Base-by-base conservation (phyloP, 148 eudicot genomes). In the Chenopodium suecicum region DNA sequence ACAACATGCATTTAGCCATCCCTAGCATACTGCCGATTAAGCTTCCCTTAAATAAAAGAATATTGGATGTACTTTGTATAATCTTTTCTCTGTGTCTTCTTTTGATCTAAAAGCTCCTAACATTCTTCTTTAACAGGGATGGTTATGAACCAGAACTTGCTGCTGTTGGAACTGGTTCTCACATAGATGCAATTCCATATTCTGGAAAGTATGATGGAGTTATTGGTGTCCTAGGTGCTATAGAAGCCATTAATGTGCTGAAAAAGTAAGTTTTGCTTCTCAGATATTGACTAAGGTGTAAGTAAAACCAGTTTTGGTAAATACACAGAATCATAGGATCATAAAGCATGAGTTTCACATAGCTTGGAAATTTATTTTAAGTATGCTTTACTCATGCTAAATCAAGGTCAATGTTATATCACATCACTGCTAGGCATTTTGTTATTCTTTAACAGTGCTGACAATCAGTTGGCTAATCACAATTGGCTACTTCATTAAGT, bases 181-280 rank as follows among this genome's bases (percentile, higher is more conserved):
- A 96, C 82, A 86, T 85, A 75, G 99, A 96, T 85, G 99, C 99
- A 34, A 96, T 96, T 88, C 99, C 99, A 2, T 94, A 92, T 85
- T 95, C 99, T 50, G 99, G 99, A 76, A 96, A 96, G 85, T 96
- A 90, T 83, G 99, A 96, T 80, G 98, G 98, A 74, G 99, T 96
- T 79, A 90, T 96, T 82, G 99, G 99, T 62, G 99, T 96, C 58
- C 88, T 96, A 85, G 98, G 98, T 86, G 99, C 98, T 60, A 96
- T 96, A 70, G 97, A 95, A 90, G 99, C 99, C 79, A 89, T 96
- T 77, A 88, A 88, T 82, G 94, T 89, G 78, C 93, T 96, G 25
- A 89, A 83, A 81, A 90, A 90, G 99, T 91, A 83, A 74, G 84
- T 82, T 56, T 70, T 48, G 12, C 62, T 60, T 77, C 17, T 60